Evolutionary conservation across 179 eudicot genomes (phyloP), one percentile per base, ranked within the genome.

Genomic region (Gypsophila paniculata): DNA sequence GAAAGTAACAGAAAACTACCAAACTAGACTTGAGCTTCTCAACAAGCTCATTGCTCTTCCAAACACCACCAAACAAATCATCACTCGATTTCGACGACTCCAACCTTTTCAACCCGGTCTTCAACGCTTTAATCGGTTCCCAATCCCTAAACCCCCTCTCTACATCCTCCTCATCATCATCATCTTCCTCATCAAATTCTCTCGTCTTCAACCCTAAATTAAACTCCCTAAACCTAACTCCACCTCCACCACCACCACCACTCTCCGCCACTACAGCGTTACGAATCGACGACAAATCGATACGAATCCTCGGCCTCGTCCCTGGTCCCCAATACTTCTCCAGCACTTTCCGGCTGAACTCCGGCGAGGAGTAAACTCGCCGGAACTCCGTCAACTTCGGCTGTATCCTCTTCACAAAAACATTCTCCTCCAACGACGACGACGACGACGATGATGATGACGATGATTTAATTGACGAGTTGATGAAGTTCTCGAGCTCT

Each of bases 281-380:
- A 91, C 74, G 80, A 42, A 93, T 82, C 39, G 88, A 89, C n/a
- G 94, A 89, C 72, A 94, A 82, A 79, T 94, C 90, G 13, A 94
- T 83, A 54, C 91, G 74, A 60, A 94, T 83, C 79, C 83, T 84
- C 61, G 88, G 72, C 81, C 82, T 75, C 15, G 74, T 44, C 0
- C 70, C 71, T 1, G 85, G 84, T n/a, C 83, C 78, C 96, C 90
- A 68, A 5, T 54, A 86, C 80, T 81, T 90, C 88, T 84, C 88
- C 68, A 87, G 61, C 0, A 85, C 91, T 79, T 80, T 84, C 69
- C 82, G 71, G 57, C 90, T 86, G 59, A 93, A 91, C 61, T 86
- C 97, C 75, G 93, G 98, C 65, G 97, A 84, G 29, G 98, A 93
- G 72, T 93, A 93, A 17, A 71, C 97, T 58, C 94, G 68, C 36